Evolutionary conservation across 1,284 basidiomycete genomes (phyloP).

Genomic region (Malassezia caprae): DNA sequence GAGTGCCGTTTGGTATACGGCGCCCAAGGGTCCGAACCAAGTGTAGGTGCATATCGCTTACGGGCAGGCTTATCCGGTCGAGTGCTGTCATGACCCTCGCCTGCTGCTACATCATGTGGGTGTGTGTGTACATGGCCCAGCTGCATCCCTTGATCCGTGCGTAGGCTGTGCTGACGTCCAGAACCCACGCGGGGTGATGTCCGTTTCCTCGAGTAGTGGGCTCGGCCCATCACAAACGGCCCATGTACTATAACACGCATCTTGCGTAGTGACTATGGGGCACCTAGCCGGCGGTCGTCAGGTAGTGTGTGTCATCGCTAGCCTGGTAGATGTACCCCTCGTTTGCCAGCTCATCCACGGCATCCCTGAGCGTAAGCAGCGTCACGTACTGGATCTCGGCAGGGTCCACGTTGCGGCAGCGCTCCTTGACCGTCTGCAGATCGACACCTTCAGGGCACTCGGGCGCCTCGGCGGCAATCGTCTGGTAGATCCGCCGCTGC

Average conservation of each 20-base stretch:
- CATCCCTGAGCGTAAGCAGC: slow-evolving; percentile 18
- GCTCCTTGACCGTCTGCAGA: slow-evolving; percentile 22
- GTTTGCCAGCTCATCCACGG: slow-evolving; percentile 32
- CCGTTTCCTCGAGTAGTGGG: slow-evolving; percentile 27
- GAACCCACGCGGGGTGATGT: slow-evolving; percentile 38
- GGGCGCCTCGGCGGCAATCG: slow-evolving; percentile 26
- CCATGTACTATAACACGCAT: not conserved
- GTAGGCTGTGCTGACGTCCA: slow-evolving; percentile 15
- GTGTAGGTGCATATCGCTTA: slow-evolving; percentile 25
- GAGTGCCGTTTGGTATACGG: slow-evolving; percentile 29
- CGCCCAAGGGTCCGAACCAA: slow-evolving; percentile 46
- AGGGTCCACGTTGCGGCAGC: slow-evolving; percentile 22
- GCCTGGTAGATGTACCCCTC: slow-evolving; percentile 40
- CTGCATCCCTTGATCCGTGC: slow-evolving; percentile 47
- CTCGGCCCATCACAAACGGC: not conserved
- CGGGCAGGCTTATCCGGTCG: slow-evolving; percentile 36
- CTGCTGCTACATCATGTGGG: slow-evolving; percentile 48
- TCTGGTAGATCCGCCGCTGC: slow-evolving; percentile 25
- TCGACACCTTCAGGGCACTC: slow-evolving; percentile 33
- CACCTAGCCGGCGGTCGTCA: slow-evolving; percentile 27
- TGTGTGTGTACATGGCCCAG: slow-evolving; percentile 47
- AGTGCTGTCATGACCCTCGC: slow-evolving; percentile 34
- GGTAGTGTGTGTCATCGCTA: slow-evolving; percentile 34
- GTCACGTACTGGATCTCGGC: slow-evolving; percentile 17
- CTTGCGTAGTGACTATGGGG: not conserved